These are phyloP conservation scores for Sporothrix mexicana DNA, from an alignment of 2,329 filamentous ascomycete genomes.

Conservation along the genomic window DNA sequence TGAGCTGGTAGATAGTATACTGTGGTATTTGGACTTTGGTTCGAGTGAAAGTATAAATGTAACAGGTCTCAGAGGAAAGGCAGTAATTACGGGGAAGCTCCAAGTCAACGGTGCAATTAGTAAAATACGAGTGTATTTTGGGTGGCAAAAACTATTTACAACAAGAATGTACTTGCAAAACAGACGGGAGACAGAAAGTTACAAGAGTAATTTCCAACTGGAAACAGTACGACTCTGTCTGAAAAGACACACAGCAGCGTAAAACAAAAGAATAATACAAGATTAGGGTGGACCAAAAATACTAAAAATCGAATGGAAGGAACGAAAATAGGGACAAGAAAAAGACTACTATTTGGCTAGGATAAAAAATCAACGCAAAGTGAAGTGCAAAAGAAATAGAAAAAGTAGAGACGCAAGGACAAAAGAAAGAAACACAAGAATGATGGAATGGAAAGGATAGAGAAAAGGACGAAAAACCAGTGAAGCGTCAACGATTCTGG, in stretches of 20 bases:
- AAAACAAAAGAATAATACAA: conserved; percentile 24
- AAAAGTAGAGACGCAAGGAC: neutral
- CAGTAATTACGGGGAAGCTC: too few species aligned
- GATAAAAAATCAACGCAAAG: neutral
- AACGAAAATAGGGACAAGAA: neutral
- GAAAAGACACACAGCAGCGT: neutral
- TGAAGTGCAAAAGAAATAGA: neutral
- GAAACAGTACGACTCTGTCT: neutral
- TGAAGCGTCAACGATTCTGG: neutral
- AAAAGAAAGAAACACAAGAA: conserved; percentile 11
- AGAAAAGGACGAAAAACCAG: conserved; percentile 2
- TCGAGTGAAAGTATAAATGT: too few species aligned
- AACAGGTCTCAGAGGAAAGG: too few species aligned
- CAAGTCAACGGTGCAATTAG: neutral
- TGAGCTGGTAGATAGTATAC: neutral
- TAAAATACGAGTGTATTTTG: neutral
- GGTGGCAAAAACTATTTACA: conserved; percentile 6
- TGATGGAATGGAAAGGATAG: neutral
- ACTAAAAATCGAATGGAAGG: neutral
- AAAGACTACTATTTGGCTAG: conserved; percentile 23
- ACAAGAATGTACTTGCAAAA: neutral
- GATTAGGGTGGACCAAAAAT: neutral
- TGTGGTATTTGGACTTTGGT: too few species aligned
- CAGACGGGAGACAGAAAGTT: neutral
- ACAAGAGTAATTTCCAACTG: neutral